These are phyloP conservation scores for Onygena corvina DNA, from an alignment of 2,329 filamentous ascomycete species.

Conservation along the genomic window DNA sequence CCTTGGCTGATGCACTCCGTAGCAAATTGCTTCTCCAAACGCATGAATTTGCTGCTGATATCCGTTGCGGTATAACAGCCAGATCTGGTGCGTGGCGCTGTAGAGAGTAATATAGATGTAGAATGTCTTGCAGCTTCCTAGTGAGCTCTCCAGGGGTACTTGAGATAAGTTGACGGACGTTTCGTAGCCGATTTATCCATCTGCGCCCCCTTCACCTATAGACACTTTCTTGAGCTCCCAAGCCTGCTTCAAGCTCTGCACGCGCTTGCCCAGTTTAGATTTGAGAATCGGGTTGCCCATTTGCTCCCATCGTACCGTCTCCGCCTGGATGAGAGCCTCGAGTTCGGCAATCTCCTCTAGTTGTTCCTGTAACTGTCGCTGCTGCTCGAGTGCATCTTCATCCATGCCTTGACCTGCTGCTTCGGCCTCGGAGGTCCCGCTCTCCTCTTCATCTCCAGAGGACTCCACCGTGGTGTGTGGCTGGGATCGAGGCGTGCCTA, in stretches of 20 bases:
- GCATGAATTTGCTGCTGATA: no score
- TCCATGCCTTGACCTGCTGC: slow-evolving; percentile 28
- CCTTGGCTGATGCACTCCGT: no score
- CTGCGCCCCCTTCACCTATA: slow-evolving; percentile 25
- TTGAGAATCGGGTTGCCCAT: slow-evolving; percentile 32
- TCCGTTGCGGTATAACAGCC: no score
- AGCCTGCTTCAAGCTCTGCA: slow-evolving; percentile 35
- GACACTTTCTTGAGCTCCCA: slow-evolving; percentile 35
- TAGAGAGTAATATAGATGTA: no score
- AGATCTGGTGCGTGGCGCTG: no score
- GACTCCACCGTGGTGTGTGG: slow-evolving; percentile 27
- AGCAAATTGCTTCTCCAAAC: no score
- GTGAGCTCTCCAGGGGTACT: no score
- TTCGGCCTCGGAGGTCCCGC: slow-evolving; percentile 26
- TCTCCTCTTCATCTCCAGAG: slow-evolving; percentile 31
- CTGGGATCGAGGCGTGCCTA: slow-evolving; percentile 25
- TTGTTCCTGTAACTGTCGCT: slow-evolving; percentile 33
- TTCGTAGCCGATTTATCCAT: no score
- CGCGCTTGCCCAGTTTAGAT: slow-evolving; percentile 34
- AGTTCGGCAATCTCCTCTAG: slow-evolving; percentile 36
- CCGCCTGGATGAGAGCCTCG: slow-evolving; percentile 29
- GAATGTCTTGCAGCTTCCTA: no score
- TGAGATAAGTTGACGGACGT: no score
- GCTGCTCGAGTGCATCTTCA: slow-evolving; percentile 34
- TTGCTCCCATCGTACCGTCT: slow-evolving; percentile 31